phyloP scores from a whole-genome alignment of 2,329 filamentous ascomycete species.

The Anisogramma anomala region DNA sequence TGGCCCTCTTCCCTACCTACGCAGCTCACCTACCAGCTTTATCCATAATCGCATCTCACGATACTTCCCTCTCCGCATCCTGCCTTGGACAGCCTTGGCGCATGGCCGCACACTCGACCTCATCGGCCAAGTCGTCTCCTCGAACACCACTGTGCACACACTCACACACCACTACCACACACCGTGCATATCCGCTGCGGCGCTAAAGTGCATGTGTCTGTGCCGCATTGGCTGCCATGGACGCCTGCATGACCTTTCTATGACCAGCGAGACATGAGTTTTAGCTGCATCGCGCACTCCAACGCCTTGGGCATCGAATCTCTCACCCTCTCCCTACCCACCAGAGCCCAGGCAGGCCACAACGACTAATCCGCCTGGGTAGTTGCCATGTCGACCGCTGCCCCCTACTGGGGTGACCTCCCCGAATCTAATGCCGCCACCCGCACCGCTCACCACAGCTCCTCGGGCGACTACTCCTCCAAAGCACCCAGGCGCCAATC shows the following conservation, averaged over 20 bases:
- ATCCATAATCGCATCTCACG: too few relatives aligned
- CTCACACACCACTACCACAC: slow-evolving; percentile 3
- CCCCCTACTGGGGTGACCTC: slow-evolving; percentile 49
- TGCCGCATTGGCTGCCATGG: slow-evolving; percentile 14
- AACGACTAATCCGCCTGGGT: slow-evolving; percentile 13
- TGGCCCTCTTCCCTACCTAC: too few relatives aligned
- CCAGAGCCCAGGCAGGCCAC: slow-evolving; percentile 15
- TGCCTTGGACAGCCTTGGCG: too few relatives aligned
- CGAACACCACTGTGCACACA: background rate
- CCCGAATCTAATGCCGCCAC: slow-evolving; percentile 34
- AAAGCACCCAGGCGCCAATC: slow-evolving; percentile 23
- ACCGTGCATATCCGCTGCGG: background rate
- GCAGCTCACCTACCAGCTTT: too few relatives aligned
- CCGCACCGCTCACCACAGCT: slow-evolving; percentile 27
- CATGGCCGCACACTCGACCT: too few relatives aligned
- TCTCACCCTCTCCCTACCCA: slow-evolving; percentile 14
- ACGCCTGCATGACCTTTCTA: slow-evolving; percentile 11
- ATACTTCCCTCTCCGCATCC: too few relatives aligned
- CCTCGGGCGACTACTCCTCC: slow-evolving; percentile 25
- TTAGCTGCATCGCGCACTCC: slow-evolving; percentile 15
- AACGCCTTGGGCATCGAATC: slow-evolving; percentile 9
- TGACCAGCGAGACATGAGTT: slow-evolving; percentile 10
- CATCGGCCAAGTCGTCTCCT: background rate
- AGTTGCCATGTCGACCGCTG: slow-evolving; percentile 29
- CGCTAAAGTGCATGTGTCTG: slow-evolving; percentile 11